Evolutionary conservation across 2,329 filamentous ascomycete genomes (phyloP), one percentile per base, ranked within the genome.

Genomic region (Ascochyta koolunga): DNA sequence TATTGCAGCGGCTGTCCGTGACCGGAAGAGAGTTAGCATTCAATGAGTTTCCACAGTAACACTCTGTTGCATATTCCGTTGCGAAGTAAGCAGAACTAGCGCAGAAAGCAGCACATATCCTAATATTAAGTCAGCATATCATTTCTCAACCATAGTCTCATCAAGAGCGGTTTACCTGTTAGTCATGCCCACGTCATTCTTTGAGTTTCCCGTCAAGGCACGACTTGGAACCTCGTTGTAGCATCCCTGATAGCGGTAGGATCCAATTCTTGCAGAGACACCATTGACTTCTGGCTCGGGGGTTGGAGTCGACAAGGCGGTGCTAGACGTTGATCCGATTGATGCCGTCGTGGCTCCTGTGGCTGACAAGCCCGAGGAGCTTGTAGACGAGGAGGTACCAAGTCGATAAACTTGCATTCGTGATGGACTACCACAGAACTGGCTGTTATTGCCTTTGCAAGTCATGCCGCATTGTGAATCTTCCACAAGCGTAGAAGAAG

Each of bases 1-100:
- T 62, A 16, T 49, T 56, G 55, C 66, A 69, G 41, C 79, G 77
- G 3, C 68, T 64, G 21, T 58, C 58, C 1, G 51, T 43, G 15
- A 52, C 58, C 4, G 46, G 52, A n/a, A 42, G 42, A 1, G 70
- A 69, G 11, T 46, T 49, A 5, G 44, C 40, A 11, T 37, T 42
- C 29, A 51, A 16, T 1, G 21, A 3, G 19, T 59, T 62, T 38
- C 59, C 60, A 31, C 61, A 65, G 39, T 56, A 60, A 32, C 56
- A 62, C 45, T 62, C 59, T 13, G 48, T 37, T 13, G 48, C 25
- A 32, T 44, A 50, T 16, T 50, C 48, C 6, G 48, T 50, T 16
- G 48, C 39, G 7, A 50, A 50, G 19, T 44, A 50, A 9, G 39
- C 22, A 18, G 21, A 50, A 4, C 48, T 27, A 4, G 48, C 35